These are phyloP conservation scores for Globisporangium radiosum DNA, from an alignment of 352 stramenopile species.

Conservation along the genomic window DNA sequence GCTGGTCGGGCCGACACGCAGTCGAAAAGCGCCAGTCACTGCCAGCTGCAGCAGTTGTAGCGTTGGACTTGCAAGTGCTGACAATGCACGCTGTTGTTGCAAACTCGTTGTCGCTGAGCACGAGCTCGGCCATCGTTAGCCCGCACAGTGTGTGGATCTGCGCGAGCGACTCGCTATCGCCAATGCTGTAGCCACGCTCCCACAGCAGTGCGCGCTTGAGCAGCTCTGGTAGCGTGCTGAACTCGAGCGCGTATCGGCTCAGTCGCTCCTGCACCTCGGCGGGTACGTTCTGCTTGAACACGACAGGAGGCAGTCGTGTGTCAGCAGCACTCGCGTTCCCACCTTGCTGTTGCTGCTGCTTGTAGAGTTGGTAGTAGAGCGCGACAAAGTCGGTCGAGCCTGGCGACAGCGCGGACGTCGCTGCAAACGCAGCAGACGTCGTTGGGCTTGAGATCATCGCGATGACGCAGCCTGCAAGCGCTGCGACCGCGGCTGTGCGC, in stretches of 20 bases:
- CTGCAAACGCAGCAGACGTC: no score
- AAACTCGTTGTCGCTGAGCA: conserved; percentile 20
- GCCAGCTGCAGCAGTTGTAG: background rate
- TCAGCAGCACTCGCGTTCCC: background rate
- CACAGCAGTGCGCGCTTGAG: conserved; percentile 53
- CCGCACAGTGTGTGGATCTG: conserved; percentile 24
- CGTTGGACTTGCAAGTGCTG: conserved; percentile 7
- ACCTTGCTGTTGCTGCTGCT: background rate
- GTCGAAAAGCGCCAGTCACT: background rate
- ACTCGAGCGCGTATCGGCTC: conserved; percentile 7
- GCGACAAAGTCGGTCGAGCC: conserved; percentile 4
- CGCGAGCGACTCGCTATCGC: conserved; percentile 11
- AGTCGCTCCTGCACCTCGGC: conserved; percentile 11
- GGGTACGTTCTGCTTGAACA: conserved; percentile 11
- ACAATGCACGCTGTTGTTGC: conserved; percentile 10
- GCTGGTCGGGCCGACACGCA: conserved; percentile 8
- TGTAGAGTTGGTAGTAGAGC: conserved; percentile 1
- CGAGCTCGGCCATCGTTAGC: conserved; percentile 22
- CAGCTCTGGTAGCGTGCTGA: conserved; percentile 20
- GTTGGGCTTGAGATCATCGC: no score
- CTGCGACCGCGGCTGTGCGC: no score
- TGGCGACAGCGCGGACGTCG: background rate
- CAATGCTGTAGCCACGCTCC: conserved; percentile 39
- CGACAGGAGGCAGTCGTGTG: background rate
- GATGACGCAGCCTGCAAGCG: no score